Evolutionary conservation across 495 filamentous ascomycete genomes (phyloP), one percentile per base, ranked within the genome.

Genomic region (Margaritispora aquatica): DNA sequence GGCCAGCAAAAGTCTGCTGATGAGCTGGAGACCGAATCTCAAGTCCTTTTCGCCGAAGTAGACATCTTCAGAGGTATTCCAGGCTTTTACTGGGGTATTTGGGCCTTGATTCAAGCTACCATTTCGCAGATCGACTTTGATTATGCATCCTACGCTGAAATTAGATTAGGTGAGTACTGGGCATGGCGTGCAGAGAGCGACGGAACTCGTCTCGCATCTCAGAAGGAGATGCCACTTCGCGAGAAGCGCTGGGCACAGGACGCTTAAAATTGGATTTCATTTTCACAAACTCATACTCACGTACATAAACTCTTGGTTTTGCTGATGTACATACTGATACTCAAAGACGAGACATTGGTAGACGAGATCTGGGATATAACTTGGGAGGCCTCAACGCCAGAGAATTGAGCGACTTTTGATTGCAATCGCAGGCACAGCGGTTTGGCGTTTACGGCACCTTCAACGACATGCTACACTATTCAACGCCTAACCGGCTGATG

Each of bases 111-210:
- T 66, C 95, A 99, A 75, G 90, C 92, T 1, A 89, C 84, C 19
- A 97, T 99, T 62, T 93, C 88, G 3, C 84, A 93, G 58, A 97
- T 99, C 63, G 91, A 97, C 70, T 99, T 99, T 67, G 92, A 99
- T 72, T 99, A 97, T 65, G 89, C 90, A 34, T 80, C 81, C 23
- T 99, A 97, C 73, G 95, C 93, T 22, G 89, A 96, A 69, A 68
- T 87, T 3, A 79, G 95, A 57, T 75, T 99, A 9, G 88, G 88
- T 38, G 94, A 99, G 75, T 99, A 97, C 72, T 96, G 86, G 80
- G 90, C 85, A n/a, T 99, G 94, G 94, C 86, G 90, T 59, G 84
- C 77, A 13, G 88, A 91, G 71, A 65, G 69, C 9, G 80, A 87
- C 51, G 87, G 85, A 9, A 80, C 74, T 44, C 77, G 86, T n/a